These are phyloP conservation scores for Tuber microsphaerosporum DNA, from an alignment of 495 filamentous ascomycete genomes.

Conservation along the genomic window DNA sequence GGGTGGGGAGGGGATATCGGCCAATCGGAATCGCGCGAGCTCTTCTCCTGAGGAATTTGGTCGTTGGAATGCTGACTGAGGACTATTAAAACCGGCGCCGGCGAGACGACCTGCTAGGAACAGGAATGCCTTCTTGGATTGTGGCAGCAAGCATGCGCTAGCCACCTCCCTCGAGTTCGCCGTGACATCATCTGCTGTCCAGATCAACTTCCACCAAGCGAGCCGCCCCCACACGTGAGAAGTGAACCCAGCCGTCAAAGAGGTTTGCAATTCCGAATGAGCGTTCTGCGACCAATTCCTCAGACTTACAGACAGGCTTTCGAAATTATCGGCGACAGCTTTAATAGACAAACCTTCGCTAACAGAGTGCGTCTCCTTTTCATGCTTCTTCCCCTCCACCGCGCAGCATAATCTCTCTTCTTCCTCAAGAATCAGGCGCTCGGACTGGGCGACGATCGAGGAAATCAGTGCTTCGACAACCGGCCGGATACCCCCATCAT, in stretches of 20 bases:
- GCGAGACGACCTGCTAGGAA: slow-evolving; percentile 74
- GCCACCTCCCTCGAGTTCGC: slow-evolving; percentile 74
- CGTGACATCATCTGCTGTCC: slow-evolving; percentile 83
- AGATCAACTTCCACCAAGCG: slow-evolving; percentile 91
- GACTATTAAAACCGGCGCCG: slow-evolving; percentile 54
- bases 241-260: slow-evolving; percentile 66
- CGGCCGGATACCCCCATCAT: slow-evolving; percentile 48
- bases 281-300: slow-evolving; percentile 66
- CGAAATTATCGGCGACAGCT: slow-evolving; percentile 13
- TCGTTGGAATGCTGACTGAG: slow-evolving; percentile 11
- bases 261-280: slow-evolving; percentile 72
- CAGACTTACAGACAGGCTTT: slow-evolving; percentile 53
- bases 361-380: background rate
- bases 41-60: slow-evolving; percentile 17
- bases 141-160: slow-evolving; percentile 61
- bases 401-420: slow-evolving; percentile 2
- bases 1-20: background rate
- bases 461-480: slow-evolving; percentile 58
- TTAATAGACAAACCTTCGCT: slow-evolving; percentile 1
- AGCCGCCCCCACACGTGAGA: slow-evolving; percentile 65
- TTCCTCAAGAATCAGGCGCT: slow-evolving; percentile 7
- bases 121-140: slow-evolving; percentile 66
- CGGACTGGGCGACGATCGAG: slow-evolving; percentile 52
- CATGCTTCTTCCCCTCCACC: background rate
- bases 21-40: slow-evolving; percentile 13